Evolutionary conservation across 2,329 filamentous ascomycete genomes (phyloP).

Genomic region (Colletotrichum magnum): DNA sequence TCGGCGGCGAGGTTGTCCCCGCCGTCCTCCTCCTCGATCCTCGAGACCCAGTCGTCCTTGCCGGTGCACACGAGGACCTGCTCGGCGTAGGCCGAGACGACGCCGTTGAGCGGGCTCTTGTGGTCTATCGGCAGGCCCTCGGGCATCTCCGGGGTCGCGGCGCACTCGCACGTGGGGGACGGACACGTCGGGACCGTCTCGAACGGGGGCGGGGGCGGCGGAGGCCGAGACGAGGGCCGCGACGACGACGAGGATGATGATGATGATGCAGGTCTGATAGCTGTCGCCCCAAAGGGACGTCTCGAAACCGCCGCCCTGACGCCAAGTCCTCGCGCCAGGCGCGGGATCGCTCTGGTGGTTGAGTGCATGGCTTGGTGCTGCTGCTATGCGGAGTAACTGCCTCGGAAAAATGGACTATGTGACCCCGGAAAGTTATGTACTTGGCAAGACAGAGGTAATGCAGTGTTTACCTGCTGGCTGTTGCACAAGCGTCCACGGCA

Average conservation of each 20-base stretch:
- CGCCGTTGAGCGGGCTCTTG: constrained; percentile 78
- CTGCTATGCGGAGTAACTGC: not conserved
- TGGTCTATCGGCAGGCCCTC: constrained; percentile 81
- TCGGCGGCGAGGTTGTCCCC: constrained; percentile 78
- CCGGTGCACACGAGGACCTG: constrained; percentile 90
- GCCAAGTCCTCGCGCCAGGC: constrained; percentile 7
- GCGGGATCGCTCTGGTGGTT: constrained; percentile 7
- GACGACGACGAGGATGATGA: constrained; percentile 5
- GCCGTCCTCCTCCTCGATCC: constrained; percentile 85
- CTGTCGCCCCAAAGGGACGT: not conserved
- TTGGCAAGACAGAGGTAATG: not conserved
- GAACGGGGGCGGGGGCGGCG: constrained; percentile 48
- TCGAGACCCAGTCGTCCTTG: constrained; percentile 83
- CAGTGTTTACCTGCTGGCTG: not conserved
- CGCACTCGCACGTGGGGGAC: constrained; percentile 81
- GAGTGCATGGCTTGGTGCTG: constrained; percentile 9
- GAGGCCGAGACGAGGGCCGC: not conserved
- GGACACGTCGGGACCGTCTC: constrained; percentile 74
- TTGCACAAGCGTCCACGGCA: not conserved
- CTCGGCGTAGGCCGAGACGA: constrained; percentile 83
- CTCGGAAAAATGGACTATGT: not conserved
- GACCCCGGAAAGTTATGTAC: no score
- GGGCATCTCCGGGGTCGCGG: constrained; percentile 75
- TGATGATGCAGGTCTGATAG: not conserved
- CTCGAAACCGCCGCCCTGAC: not conserved